These are phyloP conservation scores for Boletus bicolor DNA, from an alignment of 768 basidiomycete genomes.

Conservation along the genomic window DNA sequence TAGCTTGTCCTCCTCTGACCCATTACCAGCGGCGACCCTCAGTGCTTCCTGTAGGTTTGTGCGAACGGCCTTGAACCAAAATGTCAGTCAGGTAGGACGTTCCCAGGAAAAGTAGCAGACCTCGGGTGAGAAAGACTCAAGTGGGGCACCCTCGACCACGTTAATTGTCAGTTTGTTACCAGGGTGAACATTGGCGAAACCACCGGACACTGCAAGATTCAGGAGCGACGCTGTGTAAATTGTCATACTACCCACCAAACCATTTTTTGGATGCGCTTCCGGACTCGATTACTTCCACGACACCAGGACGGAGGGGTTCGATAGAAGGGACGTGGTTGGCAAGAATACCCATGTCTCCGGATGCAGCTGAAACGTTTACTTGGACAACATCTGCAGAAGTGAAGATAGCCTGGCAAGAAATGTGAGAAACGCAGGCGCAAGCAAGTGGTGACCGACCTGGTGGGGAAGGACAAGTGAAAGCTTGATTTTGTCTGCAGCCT, in stretches of 20 bases:
- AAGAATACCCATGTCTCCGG: constrained; percentile 98
- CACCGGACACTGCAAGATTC: constrained; percentile 74
- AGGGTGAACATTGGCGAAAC: constrained; percentile 96
- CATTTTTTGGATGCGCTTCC: constrained; percentile 83
- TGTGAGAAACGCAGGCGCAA: constrained; percentile 12
- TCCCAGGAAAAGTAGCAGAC: constrained; percentile 42
- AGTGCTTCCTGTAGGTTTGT: constrained; percentile 86
- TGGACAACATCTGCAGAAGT: constrained; percentile 89
- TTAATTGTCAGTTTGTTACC: constrained; percentile 97
- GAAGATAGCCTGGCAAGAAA: constrained; percentile 71
- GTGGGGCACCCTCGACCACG: constrained; percentile 91
- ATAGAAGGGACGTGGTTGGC: constrained; percentile 99
- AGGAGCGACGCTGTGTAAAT: neutral
- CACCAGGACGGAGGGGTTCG: constrained; percentile 90
- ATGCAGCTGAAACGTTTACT: constrained; percentile 90
- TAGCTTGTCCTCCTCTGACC: constrained; percentile 89
- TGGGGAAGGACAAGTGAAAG: constrained; percentile 94
- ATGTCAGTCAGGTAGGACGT: constrained; percentile 3
- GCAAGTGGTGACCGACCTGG: constrained; percentile 57
- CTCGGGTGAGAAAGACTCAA: constrained; percentile 89
- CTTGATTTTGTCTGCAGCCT: constrained; percentile 85
- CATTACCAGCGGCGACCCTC: constrained; percentile 74
- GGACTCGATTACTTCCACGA: constrained; percentile 91
- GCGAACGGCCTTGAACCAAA: constrained; percentile 72
- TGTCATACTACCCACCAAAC: constrained; percentile 69